Conservation (phyloP, 345 rosid genomes). For the Lepidium sativum region DNA sequence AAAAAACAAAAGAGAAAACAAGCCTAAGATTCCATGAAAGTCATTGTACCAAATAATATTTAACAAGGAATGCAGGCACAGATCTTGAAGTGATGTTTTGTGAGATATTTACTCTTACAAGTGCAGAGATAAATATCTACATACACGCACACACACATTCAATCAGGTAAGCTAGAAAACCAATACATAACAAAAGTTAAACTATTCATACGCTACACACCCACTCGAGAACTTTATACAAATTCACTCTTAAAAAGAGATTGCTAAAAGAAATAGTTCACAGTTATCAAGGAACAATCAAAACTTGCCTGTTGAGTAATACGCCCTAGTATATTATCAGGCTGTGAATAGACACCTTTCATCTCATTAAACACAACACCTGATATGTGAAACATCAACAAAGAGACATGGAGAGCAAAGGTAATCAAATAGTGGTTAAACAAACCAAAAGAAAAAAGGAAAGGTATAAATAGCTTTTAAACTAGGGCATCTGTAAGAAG, state of each 20-base stretch:
- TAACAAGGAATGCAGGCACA: neutral
- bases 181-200: neutral
- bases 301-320: slow-evolving; percentile 64
- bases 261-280: neutral
- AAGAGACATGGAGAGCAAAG: neutral
- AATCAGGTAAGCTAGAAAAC: neutral
- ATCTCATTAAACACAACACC: slow-evolving; percentile 98
- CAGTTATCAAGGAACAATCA: neutral
- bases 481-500: neutral
- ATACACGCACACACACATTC: neutral
- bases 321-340: slow-evolving; percentile 81
- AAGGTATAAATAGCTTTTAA: neutral
- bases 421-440: neutral
- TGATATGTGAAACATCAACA: slow-evolving; percentile 23
- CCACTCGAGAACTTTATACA: neutral
- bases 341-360: slow-evolving; percentile 99
- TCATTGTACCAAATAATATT: neutral
- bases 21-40: neutral
- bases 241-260: neutral
- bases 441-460: neutral
- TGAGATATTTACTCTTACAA: too few relatives aligned
- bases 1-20: neutral
- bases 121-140: neutral
- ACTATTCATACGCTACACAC: neutral
- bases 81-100: neutral